Evolutionary conservation across 345 rosid genomes (phyloP).

Genomic region (Populus simonii): DNA sequence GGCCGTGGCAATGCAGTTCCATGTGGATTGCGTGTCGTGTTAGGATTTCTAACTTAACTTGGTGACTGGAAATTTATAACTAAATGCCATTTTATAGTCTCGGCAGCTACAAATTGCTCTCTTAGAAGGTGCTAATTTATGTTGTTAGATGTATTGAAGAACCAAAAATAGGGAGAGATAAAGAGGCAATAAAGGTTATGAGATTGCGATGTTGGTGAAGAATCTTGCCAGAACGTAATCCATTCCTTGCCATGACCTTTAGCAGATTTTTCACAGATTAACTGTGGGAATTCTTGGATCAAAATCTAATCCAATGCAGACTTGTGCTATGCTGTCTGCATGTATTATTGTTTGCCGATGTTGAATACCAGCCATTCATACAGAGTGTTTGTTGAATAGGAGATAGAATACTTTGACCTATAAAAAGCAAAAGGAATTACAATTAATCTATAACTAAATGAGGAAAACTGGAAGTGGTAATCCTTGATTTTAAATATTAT

Average conservation of each 20-base stretch:
- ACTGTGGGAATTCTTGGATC: background rate
- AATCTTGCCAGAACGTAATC: background rate
- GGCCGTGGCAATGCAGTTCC: conserved; percentile 3
- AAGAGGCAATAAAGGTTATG: background rate
- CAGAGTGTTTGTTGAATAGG: background rate
- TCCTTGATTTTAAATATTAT: background rate
- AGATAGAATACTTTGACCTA: background rate
- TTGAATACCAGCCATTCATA: background rate
- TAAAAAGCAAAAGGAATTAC: background rate
- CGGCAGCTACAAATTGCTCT: conserved; percentile 7
- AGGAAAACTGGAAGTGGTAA: background rate
- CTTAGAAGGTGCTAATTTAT: background rate
- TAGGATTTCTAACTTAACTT: conserved; percentile 6
- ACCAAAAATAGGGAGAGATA: background rate
- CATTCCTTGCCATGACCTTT: background rate
- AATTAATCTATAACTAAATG: background rate
- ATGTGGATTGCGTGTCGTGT: conserved; percentile 24
- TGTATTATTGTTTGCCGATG: background rate
- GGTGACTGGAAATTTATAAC: conserved; percentile 23
- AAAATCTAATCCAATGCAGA: background rate
- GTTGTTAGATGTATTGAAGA: background rate
- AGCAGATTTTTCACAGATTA: background rate
- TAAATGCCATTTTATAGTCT: conserved; percentile 8
- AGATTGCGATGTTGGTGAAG: background rate
- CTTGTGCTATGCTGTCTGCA: background rate